Conservation (phyloP, 805 yeast species). For the Hyphopichia homilentoma region DNA sequence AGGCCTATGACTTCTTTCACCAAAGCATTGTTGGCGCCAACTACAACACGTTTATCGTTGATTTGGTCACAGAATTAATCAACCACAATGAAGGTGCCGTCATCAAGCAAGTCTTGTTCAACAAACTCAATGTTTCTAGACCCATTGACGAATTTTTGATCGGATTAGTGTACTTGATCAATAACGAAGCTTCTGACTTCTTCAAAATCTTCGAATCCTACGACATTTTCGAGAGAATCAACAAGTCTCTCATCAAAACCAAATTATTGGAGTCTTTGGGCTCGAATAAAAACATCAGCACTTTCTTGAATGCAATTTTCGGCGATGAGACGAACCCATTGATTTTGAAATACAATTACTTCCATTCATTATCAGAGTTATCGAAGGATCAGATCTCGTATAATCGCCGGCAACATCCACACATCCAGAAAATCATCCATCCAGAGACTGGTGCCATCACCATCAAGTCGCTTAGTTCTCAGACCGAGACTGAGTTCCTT, state of each 20-base stretch:
- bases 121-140: constrained; percentile 34
- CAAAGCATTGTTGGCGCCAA: constrained; percentile 12
- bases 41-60: constrained; percentile 31
- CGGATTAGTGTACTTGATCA: constrained; percentile 32
- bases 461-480: constrained; percentile 1
- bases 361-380: constrained; percentile 25
- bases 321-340: constrained; percentile 8
- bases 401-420: constrained; percentile 5
- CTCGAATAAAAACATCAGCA: constrained; percentile 11
- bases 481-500: constrained; percentile 11
- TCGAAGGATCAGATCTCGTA: constrained; percentile 13
- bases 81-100: constrained; percentile 33
- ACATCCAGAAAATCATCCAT: constrained; percentile 6
- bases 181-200: constrained; percentile 20
- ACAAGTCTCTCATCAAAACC: constrained; percentile 6
- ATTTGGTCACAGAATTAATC: constrained; percentile 27
- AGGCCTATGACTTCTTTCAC: constrained; percentile 25
- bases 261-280: constrained; percentile 12
- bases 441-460: constrained; percentile 6
- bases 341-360: constrained; percentile 22
- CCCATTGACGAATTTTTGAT: constrained; percentile 25
- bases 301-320: constrained; percentile 19
- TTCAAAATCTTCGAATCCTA: constrained; percentile 20
- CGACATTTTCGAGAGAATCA: constrained; percentile 12
- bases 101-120: constrained; percentile 39